Conservation (phyloP, 148 eudicot genomes). For the Rhododendron henanense region DNA sequence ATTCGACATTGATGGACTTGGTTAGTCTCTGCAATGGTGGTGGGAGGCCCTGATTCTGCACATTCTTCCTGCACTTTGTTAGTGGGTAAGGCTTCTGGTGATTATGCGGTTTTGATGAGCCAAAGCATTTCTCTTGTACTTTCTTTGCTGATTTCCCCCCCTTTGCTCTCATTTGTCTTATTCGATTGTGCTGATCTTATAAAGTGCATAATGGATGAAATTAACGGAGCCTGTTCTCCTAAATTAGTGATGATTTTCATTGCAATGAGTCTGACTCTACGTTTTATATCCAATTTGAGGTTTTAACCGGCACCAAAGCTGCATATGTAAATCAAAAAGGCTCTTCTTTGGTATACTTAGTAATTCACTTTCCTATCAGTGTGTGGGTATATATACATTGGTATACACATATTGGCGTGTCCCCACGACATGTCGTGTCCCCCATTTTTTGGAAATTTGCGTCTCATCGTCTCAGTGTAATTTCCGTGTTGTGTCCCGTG, state of each 20-base stretch:
- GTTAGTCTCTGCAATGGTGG: constrained; percentile 51
- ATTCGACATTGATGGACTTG: constrained; percentile 79
- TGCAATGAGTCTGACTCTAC: neutral
- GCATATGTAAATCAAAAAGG: neutral
- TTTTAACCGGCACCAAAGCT: neutral
- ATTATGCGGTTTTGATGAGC: neutral
- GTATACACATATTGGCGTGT: no score
- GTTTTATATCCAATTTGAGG: neutral
- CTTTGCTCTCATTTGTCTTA: neutral
- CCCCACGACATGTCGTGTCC: no score
- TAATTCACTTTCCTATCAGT: neutral
- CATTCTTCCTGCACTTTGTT: neutral
- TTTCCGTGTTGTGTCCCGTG: no score
- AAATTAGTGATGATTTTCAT: neutral
- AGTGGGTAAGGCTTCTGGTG: neutral
- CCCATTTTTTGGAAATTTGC: no score
- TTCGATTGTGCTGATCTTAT: neutral
- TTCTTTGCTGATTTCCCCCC: neutral
- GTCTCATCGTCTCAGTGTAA: no score
- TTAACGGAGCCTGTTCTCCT: neutral
- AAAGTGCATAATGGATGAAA: neutral
- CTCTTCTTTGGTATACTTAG: neutral
- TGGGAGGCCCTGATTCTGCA: constrained; percentile 33
- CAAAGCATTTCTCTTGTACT: neutral
- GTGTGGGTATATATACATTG: no score